Conservation (phyloP, 768 basidiomycete species). For the Xerocomellus chrysenteron region DNA sequence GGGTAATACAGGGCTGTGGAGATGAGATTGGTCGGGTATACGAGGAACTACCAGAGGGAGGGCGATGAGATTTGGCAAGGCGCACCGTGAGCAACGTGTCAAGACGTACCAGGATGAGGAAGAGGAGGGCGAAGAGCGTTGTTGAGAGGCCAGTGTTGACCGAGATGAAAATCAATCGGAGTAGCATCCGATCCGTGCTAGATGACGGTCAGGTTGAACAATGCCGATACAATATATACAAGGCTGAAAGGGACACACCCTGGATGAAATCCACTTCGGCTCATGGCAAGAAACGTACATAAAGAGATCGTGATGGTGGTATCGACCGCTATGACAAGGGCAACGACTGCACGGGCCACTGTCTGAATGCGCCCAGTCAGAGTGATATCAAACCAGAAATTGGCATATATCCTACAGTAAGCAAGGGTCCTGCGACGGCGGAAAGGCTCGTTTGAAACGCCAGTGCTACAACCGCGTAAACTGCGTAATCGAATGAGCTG, state of each 20-base stretch:
- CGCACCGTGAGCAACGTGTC: neutral
- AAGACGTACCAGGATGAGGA: conserved; percentile 19
- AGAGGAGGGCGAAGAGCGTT: conserved; percentile 21
- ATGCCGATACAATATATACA: neutral
- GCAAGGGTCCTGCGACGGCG: conserved; percentile 18
- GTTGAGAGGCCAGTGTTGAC: conserved; percentile 27
- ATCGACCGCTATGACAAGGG: conserved; percentile 17
- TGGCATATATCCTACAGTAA: conserved; percentile 12
- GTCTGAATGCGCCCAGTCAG: conserved; percentile 15
- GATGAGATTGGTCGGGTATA: conserved; percentile 25
- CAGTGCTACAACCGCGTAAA: neutral
- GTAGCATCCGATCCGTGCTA: conserved; percentile 27
- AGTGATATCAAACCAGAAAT: neutral
- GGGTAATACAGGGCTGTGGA: conserved; percentile 29
- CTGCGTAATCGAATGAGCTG: conserved; percentile 9
- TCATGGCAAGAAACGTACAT: neutral
- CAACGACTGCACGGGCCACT: conserved; percentile 12
- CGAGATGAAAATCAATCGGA: conserved; percentile 25
- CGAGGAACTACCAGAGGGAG: conserved; percentile 13
- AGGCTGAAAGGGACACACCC: neutral
- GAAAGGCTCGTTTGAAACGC: conserved; percentile 14
- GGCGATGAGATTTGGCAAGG: neutral
- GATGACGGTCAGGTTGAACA: neutral
- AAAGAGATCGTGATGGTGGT: conserved; percentile 22
- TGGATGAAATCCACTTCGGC: conserved; percentile 8